Evolutionary conservation across 257 asterid genomes (phyloP), one percentile per base, ranked within the genome.

Genomic region (Schizonepeta tenuifolia): DNA sequence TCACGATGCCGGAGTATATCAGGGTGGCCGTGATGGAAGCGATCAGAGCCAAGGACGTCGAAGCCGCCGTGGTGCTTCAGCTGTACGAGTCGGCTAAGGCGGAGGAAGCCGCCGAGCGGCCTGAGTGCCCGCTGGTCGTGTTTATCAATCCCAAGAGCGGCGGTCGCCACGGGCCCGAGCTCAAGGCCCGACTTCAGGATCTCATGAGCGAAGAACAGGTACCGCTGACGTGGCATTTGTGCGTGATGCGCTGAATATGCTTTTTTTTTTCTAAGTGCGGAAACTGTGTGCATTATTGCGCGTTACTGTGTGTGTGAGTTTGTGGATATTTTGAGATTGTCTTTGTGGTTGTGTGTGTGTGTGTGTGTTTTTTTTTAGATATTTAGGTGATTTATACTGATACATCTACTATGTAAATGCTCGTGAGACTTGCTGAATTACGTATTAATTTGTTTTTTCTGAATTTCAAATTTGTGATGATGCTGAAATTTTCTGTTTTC

Each of bases 141-240:
- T 94, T 94, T 58, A 83, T 94, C 46, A 94, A 94, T 83, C 84
- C 97, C 4, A 88, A 75, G 73, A 94, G 99, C 77, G 99, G 98
- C 13, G 99, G 98, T 0, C 86, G 99, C 22, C 98, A 88, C 72
- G 99, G 99, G 2, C 97, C 97, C 5, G 93, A 87, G 73, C 91
- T 91, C 67, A 94, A 79, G 82, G 94, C 84, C 60, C 86, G 98
- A 31, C 83, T 94, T 65, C 89, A 89, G 84, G 87, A 67, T 15
- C 92, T 94, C 80, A 94, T 94, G 93, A 92, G 93, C 50, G 92
- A 89, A 72, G 97, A 95, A 83, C 99, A 94, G 98, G 99, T 94
- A 66, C 12, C 18, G 5, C 35, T 49, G 50, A 70, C 58, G 33
- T 72, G 18, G 50, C 50, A 54, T 70, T 75, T 54, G 5, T 22